Evolutionary conservation across 768 basidiomycete species (phyloP).

Genomic region (Dentipellis sp.): DNA sequence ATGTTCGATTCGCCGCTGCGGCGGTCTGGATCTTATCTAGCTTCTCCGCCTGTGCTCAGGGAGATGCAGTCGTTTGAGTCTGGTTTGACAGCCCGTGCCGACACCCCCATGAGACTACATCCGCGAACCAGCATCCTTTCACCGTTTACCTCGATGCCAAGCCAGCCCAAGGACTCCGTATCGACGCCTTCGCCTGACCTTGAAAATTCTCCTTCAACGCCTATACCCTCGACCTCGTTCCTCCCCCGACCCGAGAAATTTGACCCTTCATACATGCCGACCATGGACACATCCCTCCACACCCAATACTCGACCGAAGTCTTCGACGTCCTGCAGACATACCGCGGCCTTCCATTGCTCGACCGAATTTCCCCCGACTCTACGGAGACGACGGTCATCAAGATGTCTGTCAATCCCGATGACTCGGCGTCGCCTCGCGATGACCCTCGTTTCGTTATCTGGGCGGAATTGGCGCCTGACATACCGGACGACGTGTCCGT

Average conservation of each 20-base stretch:
- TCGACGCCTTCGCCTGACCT: not conserved
- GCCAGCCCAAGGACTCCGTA: not conserved
- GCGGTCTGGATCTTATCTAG: conserved; percentile 28
- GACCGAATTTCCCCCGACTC: conserved; percentile 53
- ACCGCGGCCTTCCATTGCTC: conserved; percentile 64
- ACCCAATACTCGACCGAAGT: conserved; percentile 66
- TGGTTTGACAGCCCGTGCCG: conserved; percentile 63
- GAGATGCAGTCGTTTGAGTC: conserved; percentile 88
- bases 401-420: conserved; percentile 56
- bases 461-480: conserved; percentile 43
- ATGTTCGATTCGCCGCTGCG: conserved; percentile 50
- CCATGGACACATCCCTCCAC: conserved; percentile 41
- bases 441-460: conserved; percentile 87
- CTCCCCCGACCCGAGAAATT: conserved; percentile 10
- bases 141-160: not conserved
- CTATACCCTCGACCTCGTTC: conserved; percentile 6
- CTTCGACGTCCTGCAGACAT: conserved; percentile 76
- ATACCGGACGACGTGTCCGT: conserved; percentile 9
- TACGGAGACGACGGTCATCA: conserved; percentile 59
- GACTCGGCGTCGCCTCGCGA: conserved; percentile 69
- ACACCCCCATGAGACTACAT: conserved; percentile 6
- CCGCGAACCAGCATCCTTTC: conserved; percentile 1
- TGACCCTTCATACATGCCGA: conserved; percentile 23
- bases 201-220: not conserved
- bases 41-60: conserved; percentile 42